Evolutionary conservation across 2,329 filamentous ascomycete species (phyloP), one percentile per base, ranked within the genome.

Genomic region (Cladophialophora bantiana): DNA sequence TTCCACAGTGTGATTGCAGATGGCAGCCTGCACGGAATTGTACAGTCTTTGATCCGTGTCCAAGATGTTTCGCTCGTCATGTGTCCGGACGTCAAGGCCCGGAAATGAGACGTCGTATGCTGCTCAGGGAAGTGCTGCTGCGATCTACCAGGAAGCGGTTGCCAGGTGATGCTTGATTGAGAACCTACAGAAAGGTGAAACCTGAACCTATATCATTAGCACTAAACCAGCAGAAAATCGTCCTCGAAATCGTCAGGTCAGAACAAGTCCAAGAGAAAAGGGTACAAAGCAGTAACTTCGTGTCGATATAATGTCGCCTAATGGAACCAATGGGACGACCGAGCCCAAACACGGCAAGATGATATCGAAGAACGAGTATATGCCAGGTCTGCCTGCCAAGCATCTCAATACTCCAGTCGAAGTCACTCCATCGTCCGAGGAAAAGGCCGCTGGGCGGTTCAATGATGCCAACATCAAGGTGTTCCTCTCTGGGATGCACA

Each of bases 401-500:
- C 52, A 61, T 57, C 32, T 62, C 36, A 66, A 66, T 45, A 61
- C 40, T 35, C 64, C 58, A 5, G 64, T 66, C 9, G 58, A 66
- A 35, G 58, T 66, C n/a, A 42, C 58, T 40, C 64, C 64, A 1
- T 61, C 58, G 12, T 40, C 58, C 1, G 58, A 66, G 20, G 64
- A 66, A 45, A 32, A 20, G 20, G 52, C 64, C 9, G 18, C 58
- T 26, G 64, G 64, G 7, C 57, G 35, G 1, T 66, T 66, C 53
- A 62, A 66, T 32, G 64, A 66, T 50, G 64, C 64, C 31, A 66
- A 62, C n/a, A 62, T 66, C 53, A 66, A 66, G 32, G 20, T 66
- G 15, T 66, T 66, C 36, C 64, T 66, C 32, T 66, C 64, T 32
- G 64, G 64, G 7, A 62, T 66, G 64, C 76, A 79, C 59, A 67